A percentile compares a stretch with the other conserved stretches of the same genome.
These are phyloP conservation scores for Yamadazyma atlantica DNA, from an alignment of 1,139 yeast genomes.

Conservation along the genomic window DNA sequence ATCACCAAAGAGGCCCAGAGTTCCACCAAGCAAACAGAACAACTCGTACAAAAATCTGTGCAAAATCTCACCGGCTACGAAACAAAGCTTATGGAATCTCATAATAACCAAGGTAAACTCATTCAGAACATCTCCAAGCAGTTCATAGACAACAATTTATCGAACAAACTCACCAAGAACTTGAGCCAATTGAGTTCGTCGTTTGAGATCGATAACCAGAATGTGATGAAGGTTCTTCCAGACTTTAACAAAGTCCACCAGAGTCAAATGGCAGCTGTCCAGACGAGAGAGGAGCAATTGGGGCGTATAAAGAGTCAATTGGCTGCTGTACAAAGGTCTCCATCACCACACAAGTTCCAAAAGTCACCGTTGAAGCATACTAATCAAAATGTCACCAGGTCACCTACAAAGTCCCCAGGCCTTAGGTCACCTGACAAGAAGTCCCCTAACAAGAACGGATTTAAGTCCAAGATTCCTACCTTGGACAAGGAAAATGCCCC, in stretches of 20 bases:
- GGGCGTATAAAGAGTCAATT: background rate
- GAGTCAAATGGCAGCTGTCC: background rate
- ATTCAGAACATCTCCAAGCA: constrained; percentile 5
- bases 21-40: constrained; percentile 7
- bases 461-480: constrained; percentile 10
- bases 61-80: constrained; percentile 9
- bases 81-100: constrained; percentile 7
- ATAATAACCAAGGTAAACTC: constrained; percentile 8
- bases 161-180: constrained; percentile 1
- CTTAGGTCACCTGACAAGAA: too few species aligned
- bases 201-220: background rate
- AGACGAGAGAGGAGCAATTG: background rate
- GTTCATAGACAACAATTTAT: constrained; percentile 5
- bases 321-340: too few species aligned
- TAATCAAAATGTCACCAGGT: background rate
- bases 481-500: constrained; percentile 15
- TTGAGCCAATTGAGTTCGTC: constrained; percentile 1
- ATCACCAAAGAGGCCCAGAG: constrained; percentile 6
- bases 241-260: background rate
- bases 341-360: background rate
- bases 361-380: background rate
- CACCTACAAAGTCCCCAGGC: constrained; percentile 10
- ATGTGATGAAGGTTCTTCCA: background rate
- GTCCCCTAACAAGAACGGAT: constrained; percentile 4
- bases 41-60: constrained; percentile 9